phyloP scores from a whole-genome alignment of 2,329 filamentous ascomycete species.

The Stachybotrys echinatus region DNA sequence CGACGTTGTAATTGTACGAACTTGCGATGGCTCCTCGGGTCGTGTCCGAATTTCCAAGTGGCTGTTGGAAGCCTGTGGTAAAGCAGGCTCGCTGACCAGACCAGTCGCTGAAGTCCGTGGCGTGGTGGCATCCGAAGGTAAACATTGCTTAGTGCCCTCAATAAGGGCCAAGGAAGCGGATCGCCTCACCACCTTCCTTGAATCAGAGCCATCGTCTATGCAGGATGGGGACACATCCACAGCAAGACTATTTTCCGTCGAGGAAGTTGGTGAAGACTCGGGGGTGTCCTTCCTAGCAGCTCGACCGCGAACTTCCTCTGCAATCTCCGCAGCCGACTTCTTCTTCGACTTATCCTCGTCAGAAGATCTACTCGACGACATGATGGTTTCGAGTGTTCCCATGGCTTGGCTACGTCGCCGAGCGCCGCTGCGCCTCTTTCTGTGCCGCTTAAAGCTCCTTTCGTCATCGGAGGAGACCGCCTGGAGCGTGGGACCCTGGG shows the following conservation, averaged over 20 bases:
- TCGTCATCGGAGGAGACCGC: conserved; percentile 54
- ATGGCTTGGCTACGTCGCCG: conserved; percentile 50
- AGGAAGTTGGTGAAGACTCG: conserved; percentile 22
- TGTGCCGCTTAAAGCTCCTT: conserved; percentile 29
- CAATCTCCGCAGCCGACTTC: conserved; percentile 52
- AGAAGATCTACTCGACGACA: conserved; percentile 60
- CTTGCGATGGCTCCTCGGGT: conserved; percentile 13
- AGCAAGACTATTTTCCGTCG: conserved; percentile 22
- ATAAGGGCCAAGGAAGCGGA: conserved; percentile 31
- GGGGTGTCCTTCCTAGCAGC: conserved; percentile 31
- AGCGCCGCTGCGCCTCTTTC: conserved; percentile 33
- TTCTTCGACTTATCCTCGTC: conserved; percentile 58
- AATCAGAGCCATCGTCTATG: conserved; percentile 8
- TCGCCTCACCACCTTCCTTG: conserved; percentile 17
- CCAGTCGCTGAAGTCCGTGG: conserved; percentile 31
- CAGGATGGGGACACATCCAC: conserved; percentile 11
- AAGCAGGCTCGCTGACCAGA: conserved; percentile 50
- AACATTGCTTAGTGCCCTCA: conserved; percentile 27
- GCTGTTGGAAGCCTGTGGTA: conserved; percentile 50
- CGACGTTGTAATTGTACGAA: not conserved
- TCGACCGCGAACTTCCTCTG: conserved; percentile 48
- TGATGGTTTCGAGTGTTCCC: conserved; percentile 61
- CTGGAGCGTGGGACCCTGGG: conserved; percentile 50
- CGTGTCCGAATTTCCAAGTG: conserved; percentile 41
- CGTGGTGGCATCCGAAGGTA: conserved; percentile 19